phyloP scores from a whole-genome alignment of 139 green algal genomes.

The Deuterostichococcus epilithicus region DNA sequence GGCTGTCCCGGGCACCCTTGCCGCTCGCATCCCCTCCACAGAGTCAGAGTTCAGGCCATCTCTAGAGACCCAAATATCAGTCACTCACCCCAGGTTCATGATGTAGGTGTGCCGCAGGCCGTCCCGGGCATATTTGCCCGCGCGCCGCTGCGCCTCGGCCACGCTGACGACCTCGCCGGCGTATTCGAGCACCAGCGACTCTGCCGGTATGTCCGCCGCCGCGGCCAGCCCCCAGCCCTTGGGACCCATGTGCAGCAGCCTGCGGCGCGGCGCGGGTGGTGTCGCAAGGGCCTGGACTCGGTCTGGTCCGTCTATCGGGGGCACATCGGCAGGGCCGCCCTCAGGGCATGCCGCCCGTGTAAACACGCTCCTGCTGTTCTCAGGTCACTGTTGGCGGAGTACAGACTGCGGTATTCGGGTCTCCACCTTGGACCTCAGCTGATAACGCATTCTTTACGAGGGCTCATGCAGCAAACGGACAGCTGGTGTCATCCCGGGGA shows the following conservation, averaged over 20 bases:
- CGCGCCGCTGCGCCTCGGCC: slow-evolving; percentile 13
- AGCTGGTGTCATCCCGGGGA: not conserved
- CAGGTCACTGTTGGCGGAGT: too few species aligned
- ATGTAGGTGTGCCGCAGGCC: slow-evolving; percentile 30
- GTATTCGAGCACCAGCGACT: slow-evolving; percentile 31
- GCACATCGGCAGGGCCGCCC: not conserved
- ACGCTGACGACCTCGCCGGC: slow-evolving; percentile 20
- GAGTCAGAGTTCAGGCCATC: not conserved
- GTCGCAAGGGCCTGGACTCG: not conserved
- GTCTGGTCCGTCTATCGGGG: not conserved
- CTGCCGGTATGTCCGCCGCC: slow-evolving; percentile 2
- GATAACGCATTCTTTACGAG: not conserved
- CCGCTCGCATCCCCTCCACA: too few species aligned
- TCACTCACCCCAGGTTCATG: slow-evolving; percentile 28
- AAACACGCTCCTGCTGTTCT: too few species aligned
- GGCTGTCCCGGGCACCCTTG: slow-evolving; percentile 5
- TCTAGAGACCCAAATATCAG: not conserved
- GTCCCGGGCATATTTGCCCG: slow-evolving; percentile 8
- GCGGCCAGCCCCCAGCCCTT: slow-evolving; percentile 31
- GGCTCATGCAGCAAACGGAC: not conserved
- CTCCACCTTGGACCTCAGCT: slow-evolving; percentile 11
- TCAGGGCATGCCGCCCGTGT: slow-evolving; percentile 58
- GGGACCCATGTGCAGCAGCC: slow-evolving; percentile 9
- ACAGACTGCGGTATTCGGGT: slow-evolving; percentile 76
- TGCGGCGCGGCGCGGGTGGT: too few species aligned